Evolutionary conservation across 805 yeast genomes (phyloP), one percentile per base, ranked within the genome.

Genomic region (Pichia exigua): DNA sequence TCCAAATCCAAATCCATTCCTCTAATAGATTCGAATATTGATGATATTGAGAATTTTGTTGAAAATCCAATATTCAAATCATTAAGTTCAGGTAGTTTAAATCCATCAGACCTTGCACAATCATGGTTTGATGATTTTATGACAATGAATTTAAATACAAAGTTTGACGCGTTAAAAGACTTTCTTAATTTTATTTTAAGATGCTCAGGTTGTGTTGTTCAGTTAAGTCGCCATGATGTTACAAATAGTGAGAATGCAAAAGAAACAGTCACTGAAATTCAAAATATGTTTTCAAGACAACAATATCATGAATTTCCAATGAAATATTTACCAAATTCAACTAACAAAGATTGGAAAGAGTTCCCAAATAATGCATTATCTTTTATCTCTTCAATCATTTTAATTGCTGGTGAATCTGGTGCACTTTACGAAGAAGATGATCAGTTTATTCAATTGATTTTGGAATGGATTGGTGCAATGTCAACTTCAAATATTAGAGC

Each of bases 401-500:
- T 67, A 2, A 59, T 75, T 1, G 74, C 85, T 32, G 81, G 82
- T 60, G 90, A 85, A 54, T 75, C 77, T 46, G 91, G 87, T 10
- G 53, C 77, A 10, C 63, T 88, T 12, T 84, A 77, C 60, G 53
- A 53, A 24, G 73, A 67, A 5, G 65, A 64, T 12, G 67, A 63
- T 11, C 72, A 67, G 17, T 64, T 87, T 30, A 68, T 81, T 67
- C 81, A 73, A 44, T 79, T 79, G 51, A 50, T 87, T 2, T 62
- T 86, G 28, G 78, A 86, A 5, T 90, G 97, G 97, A 66, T 90
- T 17, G 74, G 85, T 1, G 77, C 89, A 0, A 69, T 91, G 49
- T 79, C 92, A 1, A 80, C 87, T 0, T 79, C 89, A 20, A 75
- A 79, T 39, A 69, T 85, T 11, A 74, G 96, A 55, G 78, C 94